Percentiles rank a stretch among this genome's conserved stretches.
These are phyloP conservation scores for Ilyonectria sp. DNA, from an alignment of 2,329 filamentous ascomycete genomes.

Conservation along the genomic window DNA sequence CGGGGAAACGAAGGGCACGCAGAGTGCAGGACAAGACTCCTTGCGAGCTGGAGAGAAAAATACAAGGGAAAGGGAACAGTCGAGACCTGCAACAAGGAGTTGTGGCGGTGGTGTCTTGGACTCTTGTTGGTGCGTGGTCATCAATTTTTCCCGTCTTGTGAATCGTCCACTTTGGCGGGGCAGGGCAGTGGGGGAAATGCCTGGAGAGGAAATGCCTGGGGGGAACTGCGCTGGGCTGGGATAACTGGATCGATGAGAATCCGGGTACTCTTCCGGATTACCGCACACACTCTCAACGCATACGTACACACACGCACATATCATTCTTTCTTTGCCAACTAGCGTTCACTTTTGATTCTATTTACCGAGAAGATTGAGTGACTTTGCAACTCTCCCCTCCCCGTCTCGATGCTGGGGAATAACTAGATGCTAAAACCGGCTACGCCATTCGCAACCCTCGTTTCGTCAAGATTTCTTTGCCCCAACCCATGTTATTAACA, in stretches of 20 bases:
- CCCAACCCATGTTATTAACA: constrained; percentile 53
- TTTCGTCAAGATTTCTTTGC: constrained; percentile 46
- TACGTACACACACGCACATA: background rate
- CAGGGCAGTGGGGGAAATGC: constrained; percentile 40
- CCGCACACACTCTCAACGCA: background rate
- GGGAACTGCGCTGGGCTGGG: too few relatives aligned
- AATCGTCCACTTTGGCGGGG: constrained; percentile 56
- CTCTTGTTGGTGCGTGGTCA: constrained; percentile 51
- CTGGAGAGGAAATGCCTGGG: background rate
- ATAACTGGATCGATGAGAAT: too few relatives aligned
- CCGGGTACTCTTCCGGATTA: background rate
- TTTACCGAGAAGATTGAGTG: constrained; percentile 28
- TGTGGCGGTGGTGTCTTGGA: constrained; percentile 34
- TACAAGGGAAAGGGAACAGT: constrained; percentile 30
- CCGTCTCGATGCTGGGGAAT: constrained; percentile 36
- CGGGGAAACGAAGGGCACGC: constrained; percentile 39
- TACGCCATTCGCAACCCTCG: constrained; percentile 55
- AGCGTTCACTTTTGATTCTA: constrained; percentile 33
- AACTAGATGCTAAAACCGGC: constrained; percentile 55
- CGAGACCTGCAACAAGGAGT: constrained; percentile 26
- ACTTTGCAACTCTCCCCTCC: constrained; percentile 24
- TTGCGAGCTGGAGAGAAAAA: constrained; percentile 26
- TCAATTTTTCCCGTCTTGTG: constrained; percentile 58
- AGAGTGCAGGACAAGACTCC: constrained; percentile 42
- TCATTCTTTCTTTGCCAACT: background rate